These are phyloP conservation scores for Cyberlindnera mycetangii DNA, from an alignment of 805 yeast species.

Conservation along the genomic window DNA sequence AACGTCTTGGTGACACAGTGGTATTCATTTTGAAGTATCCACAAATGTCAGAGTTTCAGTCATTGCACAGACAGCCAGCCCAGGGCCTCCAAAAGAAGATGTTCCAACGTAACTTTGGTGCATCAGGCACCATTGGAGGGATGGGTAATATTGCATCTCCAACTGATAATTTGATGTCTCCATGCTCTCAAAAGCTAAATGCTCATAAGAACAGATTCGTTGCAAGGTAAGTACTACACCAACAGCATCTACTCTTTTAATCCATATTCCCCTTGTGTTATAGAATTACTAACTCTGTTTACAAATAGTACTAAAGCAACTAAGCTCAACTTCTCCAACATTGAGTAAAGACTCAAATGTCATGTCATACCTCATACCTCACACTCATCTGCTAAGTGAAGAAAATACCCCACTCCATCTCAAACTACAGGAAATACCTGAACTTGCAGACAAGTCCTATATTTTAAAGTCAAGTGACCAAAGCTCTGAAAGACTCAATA, in stretches of 20 bases:
- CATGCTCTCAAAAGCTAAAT: constrained; percentile 53
- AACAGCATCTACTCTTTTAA: neutral
- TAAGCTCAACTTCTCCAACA: constrained; percentile 12
- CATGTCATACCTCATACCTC: neutral
- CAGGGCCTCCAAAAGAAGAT: constrained; percentile 23
- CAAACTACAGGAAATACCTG: too few species aligned
- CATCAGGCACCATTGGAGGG: constrained; percentile 4
- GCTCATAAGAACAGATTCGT: constrained; percentile 44
- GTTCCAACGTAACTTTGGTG: constrained; percentile 21
- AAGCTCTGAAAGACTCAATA: too few species aligned
- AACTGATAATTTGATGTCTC: constrained; percentile 56
- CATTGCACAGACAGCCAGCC: constrained; percentile 25
- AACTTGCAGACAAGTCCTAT: too few species aligned
- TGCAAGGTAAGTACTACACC: constrained; percentile 31
- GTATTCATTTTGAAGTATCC: too few species aligned
- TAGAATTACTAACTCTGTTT: neutral
- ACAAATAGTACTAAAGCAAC: constrained; percentile 11
- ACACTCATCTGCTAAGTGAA: too few species aligned
- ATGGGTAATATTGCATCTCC: constrained; percentile 39
- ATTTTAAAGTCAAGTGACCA: too few species aligned
- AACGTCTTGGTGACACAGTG: too few species aligned
- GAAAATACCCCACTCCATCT: too few species aligned
- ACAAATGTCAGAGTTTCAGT: constrained; percentile 31
- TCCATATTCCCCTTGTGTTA: neutral
- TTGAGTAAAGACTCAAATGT: neutral